Evolutionary conservation across 352 stramenopile species (phyloP).

Genomic region (Pythium dissimile): DNA sequence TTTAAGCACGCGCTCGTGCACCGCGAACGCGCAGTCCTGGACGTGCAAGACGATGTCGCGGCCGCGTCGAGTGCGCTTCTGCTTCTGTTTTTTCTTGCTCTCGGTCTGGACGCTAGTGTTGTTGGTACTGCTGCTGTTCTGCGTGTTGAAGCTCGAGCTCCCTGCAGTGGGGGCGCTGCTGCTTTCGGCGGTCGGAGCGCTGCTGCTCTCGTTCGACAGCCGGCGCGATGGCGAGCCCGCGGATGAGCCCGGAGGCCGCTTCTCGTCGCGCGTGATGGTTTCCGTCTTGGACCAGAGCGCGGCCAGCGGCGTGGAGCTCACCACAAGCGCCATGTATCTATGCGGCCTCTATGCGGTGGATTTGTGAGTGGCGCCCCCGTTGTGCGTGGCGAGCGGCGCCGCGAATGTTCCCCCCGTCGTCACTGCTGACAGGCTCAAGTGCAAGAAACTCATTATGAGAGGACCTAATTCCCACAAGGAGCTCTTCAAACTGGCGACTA

Average conservation of each 20-base stretch:
- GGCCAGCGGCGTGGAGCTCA: constrained; percentile 11
- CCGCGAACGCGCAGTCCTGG: constrained; percentile 41
- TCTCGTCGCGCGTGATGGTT: not conserved
- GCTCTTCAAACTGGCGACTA: constrained; percentile 10
- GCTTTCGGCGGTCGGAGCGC: not conserved
- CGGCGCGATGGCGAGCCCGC: constrained; percentile 3
- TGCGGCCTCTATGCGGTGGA: too few relatives aligned
- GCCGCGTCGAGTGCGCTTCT: constrained; percentile 14
- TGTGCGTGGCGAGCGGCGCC: constrained; percentile 6
- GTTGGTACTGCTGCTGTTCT: constrained; percentile 9
- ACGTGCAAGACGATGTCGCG: constrained; percentile 48
- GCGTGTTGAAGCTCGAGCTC: constrained; percentile 1
- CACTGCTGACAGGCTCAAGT: constrained; percentile 10
- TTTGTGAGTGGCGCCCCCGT: not conserved
- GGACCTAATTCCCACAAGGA: constrained; percentile 1
- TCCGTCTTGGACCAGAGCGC: constrained; percentile 1
- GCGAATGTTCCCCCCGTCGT: constrained; percentile 15
- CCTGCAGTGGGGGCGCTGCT: too few relatives aligned
- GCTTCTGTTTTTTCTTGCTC: constrained; percentile 9
- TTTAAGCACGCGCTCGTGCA: constrained; percentile 36
- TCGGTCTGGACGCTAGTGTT: not conserved
- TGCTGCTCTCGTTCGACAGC: constrained; percentile 8
- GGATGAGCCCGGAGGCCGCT: constrained; percentile 1
- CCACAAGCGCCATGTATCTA: constrained; percentile 25
- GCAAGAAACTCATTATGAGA: constrained; percentile 31